phyloP scores from a whole-genome alignment of 2,329 filamentous ascomycete species.

The Colletotrichum zoysiae region DNA sequence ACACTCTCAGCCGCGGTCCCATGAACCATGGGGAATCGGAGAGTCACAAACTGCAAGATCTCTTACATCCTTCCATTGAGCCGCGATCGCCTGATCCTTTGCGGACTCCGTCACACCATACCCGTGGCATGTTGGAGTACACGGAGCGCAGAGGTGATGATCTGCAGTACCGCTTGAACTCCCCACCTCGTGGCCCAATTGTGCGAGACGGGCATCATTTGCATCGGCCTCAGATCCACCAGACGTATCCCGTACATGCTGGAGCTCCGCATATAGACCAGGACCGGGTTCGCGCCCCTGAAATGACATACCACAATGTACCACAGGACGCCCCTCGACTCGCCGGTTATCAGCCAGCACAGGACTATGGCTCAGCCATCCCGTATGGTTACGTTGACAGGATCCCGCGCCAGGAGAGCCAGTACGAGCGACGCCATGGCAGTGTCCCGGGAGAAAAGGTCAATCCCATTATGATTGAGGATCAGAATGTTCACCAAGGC shows the following conservation, averaged over 20 bases:
- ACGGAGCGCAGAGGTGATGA: slow-evolving; percentile 29
- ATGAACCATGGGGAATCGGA: slow-evolving; percentile 44
- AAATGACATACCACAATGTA: slow-evolving; percentile 9
- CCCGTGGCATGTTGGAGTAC: slow-evolving; percentile 31
- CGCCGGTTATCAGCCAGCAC: slow-evolving; percentile 43
- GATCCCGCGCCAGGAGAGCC: background rate
- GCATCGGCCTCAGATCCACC: slow-evolving; percentile 16
- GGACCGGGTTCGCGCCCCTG: background rate
- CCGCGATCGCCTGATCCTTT: slow-evolving; percentile 53
- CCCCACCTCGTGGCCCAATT: slow-evolving; percentile 16
- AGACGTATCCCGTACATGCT: slow-evolving; percentile 10
- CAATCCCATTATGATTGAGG: slow-evolving; percentile 56
- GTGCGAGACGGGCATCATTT: slow-evolving; percentile 7
- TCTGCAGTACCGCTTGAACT: slow-evolving; percentile 12
- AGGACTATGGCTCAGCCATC: slow-evolving; percentile 49
- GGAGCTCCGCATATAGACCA: slow-evolving; percentile 11
- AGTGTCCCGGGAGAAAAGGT: slow-evolving; percentile 45
- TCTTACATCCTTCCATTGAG: slow-evolving; percentile 62
- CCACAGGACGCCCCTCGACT: slow-evolving; percentile 42
- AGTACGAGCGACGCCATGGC: slow-evolving; percentile 6
- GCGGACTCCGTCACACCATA: slow-evolving; percentile 17
- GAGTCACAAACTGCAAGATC: slow-evolving; percentile 54
- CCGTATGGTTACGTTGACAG: slow-evolving; percentile 44
- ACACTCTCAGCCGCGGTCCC: slow-evolving; percentile 40
- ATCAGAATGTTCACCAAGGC: slow-evolving; percentile 46